Evolutionary conservation across 2,329 filamentous ascomycete species (phyloP).

Genomic region (Cryphonectria naterciae): DNA sequence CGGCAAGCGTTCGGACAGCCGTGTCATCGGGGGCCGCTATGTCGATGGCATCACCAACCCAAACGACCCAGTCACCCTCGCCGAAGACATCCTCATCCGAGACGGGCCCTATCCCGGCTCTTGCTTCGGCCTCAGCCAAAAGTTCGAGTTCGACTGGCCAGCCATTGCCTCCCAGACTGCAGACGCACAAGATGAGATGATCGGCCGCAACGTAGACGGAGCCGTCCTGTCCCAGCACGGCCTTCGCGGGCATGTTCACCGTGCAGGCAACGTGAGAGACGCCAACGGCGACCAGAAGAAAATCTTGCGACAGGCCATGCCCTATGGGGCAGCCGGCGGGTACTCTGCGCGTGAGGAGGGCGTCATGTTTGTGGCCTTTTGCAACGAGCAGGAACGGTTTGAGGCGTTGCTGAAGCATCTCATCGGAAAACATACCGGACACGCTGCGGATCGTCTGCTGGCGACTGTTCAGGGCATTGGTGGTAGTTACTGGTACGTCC

Average conservation of each 20-base stretch:
- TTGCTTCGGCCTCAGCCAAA: constrained; percentile 23
- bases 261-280: constrained; percentile 18
- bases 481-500: constrained; percentile 23
- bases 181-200: constrained; percentile 16
- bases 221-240: constrained; percentile 22
- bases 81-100: constrained; percentile 23
- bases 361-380: constrained; percentile 23
- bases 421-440: background rate
- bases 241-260: constrained; percentile 16
- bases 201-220: constrained; percentile 25
- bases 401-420: constrained; percentile 19
- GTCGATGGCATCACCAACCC: constrained; percentile 25
- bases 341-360: constrained; percentile 13
- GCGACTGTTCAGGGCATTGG: constrained; percentile 8
- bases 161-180: constrained; percentile 13
- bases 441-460: constrained; percentile 1
- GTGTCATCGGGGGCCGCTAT: constrained; percentile 23
- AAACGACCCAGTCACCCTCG: constrained; percentile 23
- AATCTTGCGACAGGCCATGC: constrained; percentile 21
- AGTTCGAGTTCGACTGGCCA: constrained; percentile 24
- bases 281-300: constrained; percentile 22
- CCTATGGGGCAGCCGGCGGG: constrained; percentile 7
- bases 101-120: constrained; percentile 9
- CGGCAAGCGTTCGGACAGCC: constrained; percentile 12
- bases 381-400: constrained; percentile 20